Conservation (phyloP, 306 rosid species). For the Quercus parvula region DNA sequence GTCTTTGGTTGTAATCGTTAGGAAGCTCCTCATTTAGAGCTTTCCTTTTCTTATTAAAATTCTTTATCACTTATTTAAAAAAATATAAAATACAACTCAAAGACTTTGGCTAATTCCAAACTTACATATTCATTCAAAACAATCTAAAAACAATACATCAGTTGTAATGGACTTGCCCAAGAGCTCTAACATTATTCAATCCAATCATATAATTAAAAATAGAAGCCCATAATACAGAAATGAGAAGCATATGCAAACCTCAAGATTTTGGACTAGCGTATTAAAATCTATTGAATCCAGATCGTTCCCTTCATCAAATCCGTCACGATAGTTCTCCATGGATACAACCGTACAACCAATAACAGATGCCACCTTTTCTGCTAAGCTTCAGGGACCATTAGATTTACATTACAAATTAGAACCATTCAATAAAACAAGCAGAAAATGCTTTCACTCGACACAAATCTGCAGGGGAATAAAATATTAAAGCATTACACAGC, state of each 20-base stretch:
- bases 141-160: background rate
- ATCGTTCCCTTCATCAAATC: constrained; percentile 84
- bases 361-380: constrained; percentile 98
- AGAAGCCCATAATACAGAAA: constrained; percentile 4
- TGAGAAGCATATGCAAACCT: constrained; percentile 61
- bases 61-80: background rate
- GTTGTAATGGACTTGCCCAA: constrained; percentile 7
- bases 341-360: constrained; percentile 90
- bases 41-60: too few relatives aligned
- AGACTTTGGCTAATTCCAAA: background rate
- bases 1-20: too few relatives aligned
- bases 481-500: background rate
- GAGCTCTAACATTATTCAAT: constrained; percentile 11
- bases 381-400: constrained; percentile 76
- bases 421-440: constrained; percentile 22
- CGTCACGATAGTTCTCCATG: constrained; percentile 91
- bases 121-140: background rate
- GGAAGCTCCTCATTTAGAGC: too few relatives aligned
- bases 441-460: constrained; percentile 10
- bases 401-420: constrained; percentile 22
- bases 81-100: background rate
- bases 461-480: constrained; percentile 12
- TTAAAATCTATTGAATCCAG: constrained; percentile 74
- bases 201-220: background rate
- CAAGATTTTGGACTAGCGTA: constrained; percentile 78